Evolutionary conservation across 495 filamentous ascomycete genomes (phyloP).

Genomic region (Hypoxylon intermedium): DNA sequence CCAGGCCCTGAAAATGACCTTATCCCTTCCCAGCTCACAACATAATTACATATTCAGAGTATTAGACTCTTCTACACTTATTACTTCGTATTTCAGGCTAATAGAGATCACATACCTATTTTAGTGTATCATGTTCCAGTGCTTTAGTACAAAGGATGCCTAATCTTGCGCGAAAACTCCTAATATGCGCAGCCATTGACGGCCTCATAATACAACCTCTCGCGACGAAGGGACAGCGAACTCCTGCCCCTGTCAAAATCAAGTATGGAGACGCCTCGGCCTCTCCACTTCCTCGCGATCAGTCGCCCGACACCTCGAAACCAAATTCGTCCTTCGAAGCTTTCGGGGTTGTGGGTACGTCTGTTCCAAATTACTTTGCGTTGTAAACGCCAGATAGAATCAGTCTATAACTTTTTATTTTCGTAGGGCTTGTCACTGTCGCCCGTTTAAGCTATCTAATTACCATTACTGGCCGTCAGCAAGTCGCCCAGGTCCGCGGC

Average conservation of each 20-base stretch:
- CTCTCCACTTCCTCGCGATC: slow-evolving; percentile 46
- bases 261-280: slow-evolving; percentile 73
- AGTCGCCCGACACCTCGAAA: slow-evolving; percentile 41
- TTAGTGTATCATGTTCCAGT: slow-evolving; percentile 21
- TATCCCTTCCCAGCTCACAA: slow-evolving; percentile 6
- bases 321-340: slow-evolving; percentile 67
- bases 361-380: neutral
- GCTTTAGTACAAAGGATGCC: slow-evolving; percentile 63
- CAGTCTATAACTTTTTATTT: slow-evolving; percentile 2
- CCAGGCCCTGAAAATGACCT: slow-evolving; percentile 15
- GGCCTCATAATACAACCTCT: slow-evolving; percentile 84
- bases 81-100: slow-evolving; percentile 1
- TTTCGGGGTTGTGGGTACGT: slow-evolving; percentile 85
- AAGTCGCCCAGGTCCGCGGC: slow-evolving; percentile 85
- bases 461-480: slow-evolving; percentile 79
- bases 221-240: slow-evolving; percentile 57
- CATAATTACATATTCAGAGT: neutral
- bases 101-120: slow-evolving; percentile 6
- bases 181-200: slow-evolving; percentile 83
- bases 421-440: slow-evolving; percentile 72
- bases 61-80: slow-evolving; percentile 1
- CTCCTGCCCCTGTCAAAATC: slow-evolving; percentile 64
- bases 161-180: slow-evolving; percentile 75
- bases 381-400: too few relatives aligned
- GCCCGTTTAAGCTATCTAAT: slow-evolving; percentile 80